phyloP scores from a whole-genome alignment of 2,329 filamentous ascomycete species.

The Coleophoma crateriformis region DNA sequence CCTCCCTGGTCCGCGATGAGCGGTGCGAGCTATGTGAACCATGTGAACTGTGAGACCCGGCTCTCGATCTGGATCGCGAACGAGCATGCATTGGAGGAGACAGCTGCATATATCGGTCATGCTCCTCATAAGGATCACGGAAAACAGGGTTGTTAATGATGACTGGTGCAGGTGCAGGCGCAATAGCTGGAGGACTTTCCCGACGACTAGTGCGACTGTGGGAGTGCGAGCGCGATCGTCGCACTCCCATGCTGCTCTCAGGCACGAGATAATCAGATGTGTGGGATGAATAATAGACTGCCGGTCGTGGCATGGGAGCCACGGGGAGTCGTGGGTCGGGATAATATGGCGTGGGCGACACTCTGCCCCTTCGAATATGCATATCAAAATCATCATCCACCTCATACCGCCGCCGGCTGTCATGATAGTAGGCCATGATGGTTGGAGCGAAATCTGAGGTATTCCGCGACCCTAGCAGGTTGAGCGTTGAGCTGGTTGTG shows the following conservation, averaged over 20 bases:
- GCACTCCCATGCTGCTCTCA: conserved; percentile 12
- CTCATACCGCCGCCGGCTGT: conserved; percentile 16
- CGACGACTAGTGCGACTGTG: conserved; percentile 2
- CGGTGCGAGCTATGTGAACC: background rate
- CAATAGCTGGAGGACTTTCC: background rate
- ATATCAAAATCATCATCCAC: conserved; percentile 10
- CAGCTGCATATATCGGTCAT: conserved; percentile 14
- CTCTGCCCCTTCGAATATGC: background rate
- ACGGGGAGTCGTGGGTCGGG: background rate
- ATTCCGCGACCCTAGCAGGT: no score
- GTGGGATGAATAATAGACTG: conserved; percentile 1
- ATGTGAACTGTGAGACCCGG: background rate
- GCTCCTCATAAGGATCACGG: conserved; percentile 28
- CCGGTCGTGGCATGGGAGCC: background rate
- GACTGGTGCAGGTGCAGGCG: conserved; percentile 35
- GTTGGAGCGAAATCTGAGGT: no score
- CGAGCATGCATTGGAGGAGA: conserved; percentile 26
- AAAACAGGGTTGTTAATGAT: conserved; percentile 53
- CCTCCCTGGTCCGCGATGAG: conserved; percentile 19
- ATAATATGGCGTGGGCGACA: background rate
- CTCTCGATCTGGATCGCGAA: conserved; percentile 21
- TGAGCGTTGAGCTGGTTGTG: no score
- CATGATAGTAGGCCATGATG: no score
- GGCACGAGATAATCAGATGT: conserved; percentile 6
- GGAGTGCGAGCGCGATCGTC: conserved; percentile 4